Evolutionary conservation across 2,329 filamentous ascomycete species (phyloP).

Genomic region (Orbilia oligospora): DNA sequence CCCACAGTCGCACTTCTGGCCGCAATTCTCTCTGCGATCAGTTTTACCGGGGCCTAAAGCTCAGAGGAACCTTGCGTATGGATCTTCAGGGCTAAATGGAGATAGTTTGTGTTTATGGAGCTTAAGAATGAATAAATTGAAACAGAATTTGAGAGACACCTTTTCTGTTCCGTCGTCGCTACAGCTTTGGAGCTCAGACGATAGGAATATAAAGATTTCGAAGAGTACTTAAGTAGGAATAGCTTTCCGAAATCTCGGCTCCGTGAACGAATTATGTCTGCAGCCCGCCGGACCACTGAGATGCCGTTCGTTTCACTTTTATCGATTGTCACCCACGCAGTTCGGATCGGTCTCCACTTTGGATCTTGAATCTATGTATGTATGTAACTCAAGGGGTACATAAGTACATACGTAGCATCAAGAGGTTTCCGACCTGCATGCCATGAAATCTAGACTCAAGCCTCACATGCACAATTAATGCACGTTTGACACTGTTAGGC

Average conservation of each 20-base stretch:
- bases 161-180: not conserved
- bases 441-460: slow-evolving; percentile 19
- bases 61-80: not conserved
- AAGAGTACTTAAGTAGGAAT: not conserved
- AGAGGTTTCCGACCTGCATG: slow-evolving; percentile 9
- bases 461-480: slow-evolving; percentile 11
- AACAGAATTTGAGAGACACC: slow-evolving; percentile 3
- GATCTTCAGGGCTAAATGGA: not conserved
- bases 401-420: not conserved
- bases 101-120: not conserved
- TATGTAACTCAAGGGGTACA: not conserved
- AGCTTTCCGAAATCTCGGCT: too few relatives aligned
- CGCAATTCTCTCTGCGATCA: not conserved
- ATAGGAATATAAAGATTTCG: not conserved
- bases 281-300: not conserved
- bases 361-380: not conserved
- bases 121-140: slow-evolving; percentile 17
- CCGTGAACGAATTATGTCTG: too few relatives aligned
- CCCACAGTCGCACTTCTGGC: not conserved
- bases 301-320: not conserved
- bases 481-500: not conserved
- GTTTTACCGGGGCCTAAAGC: not conserved
- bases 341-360: slow-evolving; percentile 4
- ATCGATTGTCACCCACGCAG: not conserved
- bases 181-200: not conserved